These are phyloP conservation scores for Insectozyma bohioensis DNA, from an alignment of 1,139 yeast species.

Conservation along the genomic window DNA sequence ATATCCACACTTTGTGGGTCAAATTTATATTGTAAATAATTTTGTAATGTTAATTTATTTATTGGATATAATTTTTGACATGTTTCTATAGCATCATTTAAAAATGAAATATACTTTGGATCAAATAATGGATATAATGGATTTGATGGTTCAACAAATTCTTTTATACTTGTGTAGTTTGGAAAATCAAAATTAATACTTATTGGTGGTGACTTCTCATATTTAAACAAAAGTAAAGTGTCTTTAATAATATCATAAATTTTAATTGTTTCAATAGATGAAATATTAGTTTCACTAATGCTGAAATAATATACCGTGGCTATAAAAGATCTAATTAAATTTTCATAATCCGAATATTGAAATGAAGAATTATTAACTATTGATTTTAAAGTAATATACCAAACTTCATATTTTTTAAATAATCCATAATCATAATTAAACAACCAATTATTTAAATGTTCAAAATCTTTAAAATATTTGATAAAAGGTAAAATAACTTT, in stretches of 20 bases:
- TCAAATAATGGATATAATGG: constrained; percentile 20
- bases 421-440: constrained; percentile 14
- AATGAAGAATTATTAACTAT: constrained; percentile 12
- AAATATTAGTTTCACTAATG: constrained; percentile 15
- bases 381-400: constrained; percentile 24
- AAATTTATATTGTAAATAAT: constrained; percentile 33
- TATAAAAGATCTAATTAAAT: constrained; percentile 22
- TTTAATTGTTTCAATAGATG: constrained; percentile 30
- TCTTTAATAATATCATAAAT: constrained; percentile 30
- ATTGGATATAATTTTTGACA: constrained; percentile 45
- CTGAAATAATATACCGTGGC: constrained; percentile 30
- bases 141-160: constrained; percentile 11
- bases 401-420: constrained; percentile 21
- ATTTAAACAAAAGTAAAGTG: no score
- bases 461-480: constrained; percentile 22
- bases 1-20: constrained; percentile 18
- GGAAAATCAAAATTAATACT: neutral
- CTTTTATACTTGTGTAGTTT: constrained; percentile 1
- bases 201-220: no score
- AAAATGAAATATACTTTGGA: constrained; percentile 22
- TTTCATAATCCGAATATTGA: constrained; percentile 15
- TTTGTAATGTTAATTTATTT: constrained; percentile 38
- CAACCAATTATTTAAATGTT: constrained; percentile 29
- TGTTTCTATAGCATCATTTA: constrained; percentile 31
- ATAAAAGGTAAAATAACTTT: constrained; percentile 33